These are phyloP conservation scores for Trichoderma gracile DNA, from an alignment of 2,329 filamentous ascomycete species.

Conservation along the genomic window DNA sequence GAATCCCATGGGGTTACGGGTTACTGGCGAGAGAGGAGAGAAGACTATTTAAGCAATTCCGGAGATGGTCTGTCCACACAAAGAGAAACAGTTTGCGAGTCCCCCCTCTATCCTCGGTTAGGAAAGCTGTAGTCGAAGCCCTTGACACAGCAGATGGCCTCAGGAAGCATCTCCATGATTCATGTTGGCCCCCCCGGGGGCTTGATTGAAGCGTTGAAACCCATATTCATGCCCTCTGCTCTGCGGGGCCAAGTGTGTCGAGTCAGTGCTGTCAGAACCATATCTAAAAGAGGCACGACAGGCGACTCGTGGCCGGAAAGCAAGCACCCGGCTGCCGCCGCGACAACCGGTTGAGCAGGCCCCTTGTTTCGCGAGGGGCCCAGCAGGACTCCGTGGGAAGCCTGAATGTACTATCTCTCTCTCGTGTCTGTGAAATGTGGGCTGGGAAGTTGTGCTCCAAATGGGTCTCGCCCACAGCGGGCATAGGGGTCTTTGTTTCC, in stretches of 20 bases:
- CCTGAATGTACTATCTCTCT: too few relatives aligned
- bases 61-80: background rate
- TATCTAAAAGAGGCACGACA: constrained; percentile 25
- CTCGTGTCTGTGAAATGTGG: background rate
- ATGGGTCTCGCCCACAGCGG: background rate
- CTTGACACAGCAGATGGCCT: background rate
- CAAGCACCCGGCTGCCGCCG: constrained; percentile 18
- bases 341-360: constrained; percentile 19
- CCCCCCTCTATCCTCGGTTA: too few relatives aligned
- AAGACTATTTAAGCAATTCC: background rate
- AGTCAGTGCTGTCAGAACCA: constrained; percentile 24
- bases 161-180: constrained; percentile 4
- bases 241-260: constrained; percentile 10
- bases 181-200: background rate
- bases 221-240: background rate
- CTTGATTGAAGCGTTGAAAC: background rate
- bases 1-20: background rate
- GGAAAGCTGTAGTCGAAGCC: background rate
- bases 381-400: too few relatives aligned
- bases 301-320: constrained; percentile 16
- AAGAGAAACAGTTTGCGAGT: too few relatives aligned
- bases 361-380: background rate
- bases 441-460: constrained; percentile 1
- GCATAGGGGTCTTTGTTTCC: background rate
- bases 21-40: background rate